phyloP scores from a whole-genome alignment of 2,329 filamentous ascomycete genomes.

The Trichoderma sp. region DNA sequence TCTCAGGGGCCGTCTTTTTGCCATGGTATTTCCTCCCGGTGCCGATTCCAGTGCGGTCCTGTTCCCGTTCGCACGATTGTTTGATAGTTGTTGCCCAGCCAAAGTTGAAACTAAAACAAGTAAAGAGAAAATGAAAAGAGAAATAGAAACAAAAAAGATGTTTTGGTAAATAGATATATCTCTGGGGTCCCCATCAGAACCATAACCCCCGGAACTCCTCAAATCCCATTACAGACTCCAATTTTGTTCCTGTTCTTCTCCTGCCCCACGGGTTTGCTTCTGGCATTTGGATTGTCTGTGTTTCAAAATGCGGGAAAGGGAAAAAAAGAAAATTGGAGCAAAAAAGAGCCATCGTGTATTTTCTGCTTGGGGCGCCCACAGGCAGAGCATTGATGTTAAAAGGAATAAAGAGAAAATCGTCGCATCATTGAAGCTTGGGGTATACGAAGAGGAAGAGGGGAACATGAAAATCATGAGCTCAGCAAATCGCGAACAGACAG shows the following conservation, averaged over 20 bases:
- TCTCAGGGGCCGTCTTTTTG: background rate
- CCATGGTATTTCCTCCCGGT: background rate
- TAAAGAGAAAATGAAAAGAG: background rate
- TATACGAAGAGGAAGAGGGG: background rate
- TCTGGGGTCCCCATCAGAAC: too few species aligned
- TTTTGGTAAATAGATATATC: background rate
- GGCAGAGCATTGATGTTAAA: background rate
- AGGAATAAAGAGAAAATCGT: background rate
- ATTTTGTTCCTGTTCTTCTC: background rate
- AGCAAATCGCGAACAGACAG: slow-evolving; percentile 56
- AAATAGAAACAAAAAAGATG: background rate
- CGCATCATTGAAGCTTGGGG: background rate
- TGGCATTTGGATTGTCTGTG: background rate
- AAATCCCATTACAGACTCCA: background rate
- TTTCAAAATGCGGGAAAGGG: background rate
- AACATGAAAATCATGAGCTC: slow-evolving; percentile 42
- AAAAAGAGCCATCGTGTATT: background rate
- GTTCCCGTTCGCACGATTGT: background rate
- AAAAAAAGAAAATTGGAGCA: background rate
- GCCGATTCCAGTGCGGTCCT: slow-evolving; percentile 6
- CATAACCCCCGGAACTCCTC: background rate
- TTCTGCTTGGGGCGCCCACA: background rate
- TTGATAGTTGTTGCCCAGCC: background rate
- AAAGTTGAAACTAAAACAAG: background rate
- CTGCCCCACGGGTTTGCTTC: background rate